Evolutionary conservation across 108 stramenopile genomes (phyloP).

Genomic region (Pseudonitzschia delicatissima): DNA sequence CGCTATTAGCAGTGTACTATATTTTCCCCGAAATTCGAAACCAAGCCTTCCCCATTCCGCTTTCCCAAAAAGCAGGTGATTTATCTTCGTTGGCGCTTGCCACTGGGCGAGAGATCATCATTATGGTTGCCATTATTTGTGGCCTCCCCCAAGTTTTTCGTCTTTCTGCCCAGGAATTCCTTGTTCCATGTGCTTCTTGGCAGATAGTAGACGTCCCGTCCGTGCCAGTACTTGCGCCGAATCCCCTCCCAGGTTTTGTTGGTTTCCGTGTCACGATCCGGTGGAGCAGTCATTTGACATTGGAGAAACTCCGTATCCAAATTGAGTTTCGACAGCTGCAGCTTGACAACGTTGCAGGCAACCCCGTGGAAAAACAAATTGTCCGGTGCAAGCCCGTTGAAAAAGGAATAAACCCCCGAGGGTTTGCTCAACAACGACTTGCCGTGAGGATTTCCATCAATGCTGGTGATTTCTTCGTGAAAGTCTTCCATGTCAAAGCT

Average conservation of each 20-base stretch:
- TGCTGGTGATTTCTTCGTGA: conserved; percentile 51
- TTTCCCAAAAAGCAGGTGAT: too few relatives aligned
- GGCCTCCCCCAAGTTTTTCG: conserved; percentile 10
- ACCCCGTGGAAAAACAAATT: conserved; percentile 96
- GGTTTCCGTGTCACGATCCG: not conserved
- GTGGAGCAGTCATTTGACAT: conserved; percentile 58
- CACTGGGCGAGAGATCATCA: not conserved
- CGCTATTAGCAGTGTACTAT: too few relatives aligned
- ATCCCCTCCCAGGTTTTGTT: conserved; percentile 86
- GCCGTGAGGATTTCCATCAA: not conserved
- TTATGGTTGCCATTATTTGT: not conserved
- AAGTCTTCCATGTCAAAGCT: conserved; percentile 89
- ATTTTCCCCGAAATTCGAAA: too few relatives aligned
- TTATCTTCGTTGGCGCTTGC: too few relatives aligned
- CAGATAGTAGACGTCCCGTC: conserved; percentile 83
- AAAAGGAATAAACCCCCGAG: conserved; percentile 82
- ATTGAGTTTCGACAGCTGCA: conserved; percentile 70
- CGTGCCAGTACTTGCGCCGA: conserved; percentile 91
- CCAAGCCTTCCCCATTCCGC: too few relatives aligned
- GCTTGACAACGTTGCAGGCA: conserved; percentile 78
- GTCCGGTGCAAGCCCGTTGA: conserved; percentile 94
- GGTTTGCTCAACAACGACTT: conserved; percentile 56
- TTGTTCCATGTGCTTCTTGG: conserved; percentile 74
- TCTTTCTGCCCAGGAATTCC: conserved; percentile 33
- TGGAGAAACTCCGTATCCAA: conserved; percentile 75